phyloP scores from a whole-genome alignment of 208 protist species.

The Acanthamoeba polyphaga region DNA sequence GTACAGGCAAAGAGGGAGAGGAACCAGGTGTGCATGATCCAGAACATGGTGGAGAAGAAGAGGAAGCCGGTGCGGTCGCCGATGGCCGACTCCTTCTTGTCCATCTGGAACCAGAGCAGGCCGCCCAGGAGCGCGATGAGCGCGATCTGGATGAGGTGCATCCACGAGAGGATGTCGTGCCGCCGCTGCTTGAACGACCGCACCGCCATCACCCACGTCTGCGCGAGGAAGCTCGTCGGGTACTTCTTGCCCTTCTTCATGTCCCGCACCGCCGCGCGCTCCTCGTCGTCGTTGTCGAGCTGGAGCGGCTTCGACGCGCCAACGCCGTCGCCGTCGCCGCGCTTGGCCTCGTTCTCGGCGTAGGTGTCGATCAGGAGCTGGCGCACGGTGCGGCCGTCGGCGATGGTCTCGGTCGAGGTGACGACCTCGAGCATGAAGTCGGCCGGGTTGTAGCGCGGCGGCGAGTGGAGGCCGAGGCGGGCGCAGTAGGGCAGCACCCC shows the following conservation, averaged over 20 bases:
- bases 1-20: conserved; percentile 61
- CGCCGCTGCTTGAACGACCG: conserved; percentile 70
- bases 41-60: conserved; percentile 83
- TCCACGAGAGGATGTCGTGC: conserved; percentile 74
- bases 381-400: conserved; percentile 58
- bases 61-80: conserved; percentile 76
- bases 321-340: no score
- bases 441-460: conserved; percentile 75
- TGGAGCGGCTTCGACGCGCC: neutral
- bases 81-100: conserved; percentile 77
- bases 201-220: conserved; percentile 65
- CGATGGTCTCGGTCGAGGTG: conserved; percentile 20
- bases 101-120: conserved; percentile 84
- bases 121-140: conserved; percentile 73
- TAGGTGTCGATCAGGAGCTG: conserved; percentile 73
- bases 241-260: conserved; percentile 75
- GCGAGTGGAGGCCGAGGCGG: conserved; percentile 72
- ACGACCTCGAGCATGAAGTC: conserved; percentile 78
- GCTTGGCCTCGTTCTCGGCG: conserved; percentile 1
- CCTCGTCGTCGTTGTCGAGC: neutral
- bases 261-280: neutral
- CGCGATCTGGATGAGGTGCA: conserved; percentile 69
- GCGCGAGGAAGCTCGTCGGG: conserved; percentile 16
- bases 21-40: conserved; percentile 74
- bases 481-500: conserved; percentile 56